phyloP scores from a whole-genome alignment of 192 early-diverging fungal genomes.

The Piromyces sp. region DNA sequence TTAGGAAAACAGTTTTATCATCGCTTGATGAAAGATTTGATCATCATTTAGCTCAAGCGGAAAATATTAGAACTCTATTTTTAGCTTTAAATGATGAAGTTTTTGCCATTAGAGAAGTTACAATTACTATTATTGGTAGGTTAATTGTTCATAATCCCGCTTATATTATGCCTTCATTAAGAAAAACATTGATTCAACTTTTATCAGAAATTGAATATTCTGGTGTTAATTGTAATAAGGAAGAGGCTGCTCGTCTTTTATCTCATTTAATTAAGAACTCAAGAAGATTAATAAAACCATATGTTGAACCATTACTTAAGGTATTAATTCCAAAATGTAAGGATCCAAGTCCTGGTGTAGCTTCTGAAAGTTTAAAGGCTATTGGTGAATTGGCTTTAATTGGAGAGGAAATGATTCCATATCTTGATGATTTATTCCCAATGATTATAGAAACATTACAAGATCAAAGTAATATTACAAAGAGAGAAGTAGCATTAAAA shows the following conservation, averaged over 20 bases:
- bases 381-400: constrained; percentile 70
- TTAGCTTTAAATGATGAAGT: constrained; percentile 82
- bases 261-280: constrained; percentile 56
- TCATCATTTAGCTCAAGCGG: constrained; percentile 72
- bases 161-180: constrained; percentile 74
- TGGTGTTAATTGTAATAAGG: constrained; percentile 57
- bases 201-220: constrained; percentile 85
- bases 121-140: constrained; percentile 71
- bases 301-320: constrained; percentile 72
- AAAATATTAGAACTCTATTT: constrained; percentile 73
- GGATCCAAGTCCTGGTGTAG: constrained; percentile 59
- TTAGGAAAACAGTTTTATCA: constrained; percentile 57
- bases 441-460: constrained; percentile 77
- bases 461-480: constrained; percentile 64
- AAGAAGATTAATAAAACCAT: constrained; percentile 69
- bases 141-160: constrained; percentile 76
- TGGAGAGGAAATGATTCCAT: constrained; percentile 61
- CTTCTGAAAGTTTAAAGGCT: constrained; percentile 57
- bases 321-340: constrained; percentile 66
- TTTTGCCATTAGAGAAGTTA: constrained; percentile 66
- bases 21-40: constrained; percentile 72
- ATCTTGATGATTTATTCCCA: constrained; percentile 63
- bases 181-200: constrained; percentile 69
- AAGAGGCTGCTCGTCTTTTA: constrained; percentile 66
- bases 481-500: constrained; percentile 72